These are phyloP conservation scores for Porogramme epimiltina DNA, from an alignment of 1,284 basidiomycete species.

Conservation along the genomic window DNA sequence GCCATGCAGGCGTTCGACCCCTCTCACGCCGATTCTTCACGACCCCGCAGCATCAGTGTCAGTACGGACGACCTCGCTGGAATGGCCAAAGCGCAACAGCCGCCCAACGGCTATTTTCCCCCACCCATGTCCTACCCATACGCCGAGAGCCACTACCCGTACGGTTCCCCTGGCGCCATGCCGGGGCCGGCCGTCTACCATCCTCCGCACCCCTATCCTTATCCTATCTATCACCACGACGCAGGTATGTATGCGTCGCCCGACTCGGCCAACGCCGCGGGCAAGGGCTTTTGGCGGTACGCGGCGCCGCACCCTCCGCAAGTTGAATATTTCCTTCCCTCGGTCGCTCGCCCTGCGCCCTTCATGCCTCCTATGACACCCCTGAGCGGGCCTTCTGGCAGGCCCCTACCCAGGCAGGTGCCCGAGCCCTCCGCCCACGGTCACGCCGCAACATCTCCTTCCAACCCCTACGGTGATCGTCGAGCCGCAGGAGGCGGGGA, in stretches of 20 bases:
- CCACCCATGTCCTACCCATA: conserved; percentile 13
- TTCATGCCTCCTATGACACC: conserved; percentile 6
- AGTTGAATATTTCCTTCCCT: conserved; percentile 22
- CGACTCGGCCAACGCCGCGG: not conserved
- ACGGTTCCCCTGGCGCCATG: conserved; percentile 8
- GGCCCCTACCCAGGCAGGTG: not conserved
- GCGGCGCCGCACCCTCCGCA: conserved; percentile 15
- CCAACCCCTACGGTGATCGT: conserved; percentile 2
- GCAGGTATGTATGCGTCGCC: conserved; percentile 1
- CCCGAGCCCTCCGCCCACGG: conserved; percentile 1
- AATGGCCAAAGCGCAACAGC: conserved; percentile 7
- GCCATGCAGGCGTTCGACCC: conserved; percentile 11
- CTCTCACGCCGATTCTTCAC: conserved; percentile 23
- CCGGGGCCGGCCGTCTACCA: conserved; percentile 8
- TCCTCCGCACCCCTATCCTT: conserved; percentile 12
- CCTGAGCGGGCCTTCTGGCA: conserved; percentile 5
- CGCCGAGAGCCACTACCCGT: conserved; percentile 13
- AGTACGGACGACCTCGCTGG: conserved; percentile 19
- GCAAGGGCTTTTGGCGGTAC: conserved; percentile 20
- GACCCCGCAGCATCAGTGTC: conserved; percentile 26
- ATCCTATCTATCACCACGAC: conserved; percentile 12
- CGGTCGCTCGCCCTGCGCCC: conserved; percentile 1
- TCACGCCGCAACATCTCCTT: not conserved
- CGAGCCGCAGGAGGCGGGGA: not conserved
- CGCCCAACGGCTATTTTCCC: conserved; percentile 3